Conservation (phyloP, 1,139 yeast genomes). For the Saccharomyces hybrid region DNA sequence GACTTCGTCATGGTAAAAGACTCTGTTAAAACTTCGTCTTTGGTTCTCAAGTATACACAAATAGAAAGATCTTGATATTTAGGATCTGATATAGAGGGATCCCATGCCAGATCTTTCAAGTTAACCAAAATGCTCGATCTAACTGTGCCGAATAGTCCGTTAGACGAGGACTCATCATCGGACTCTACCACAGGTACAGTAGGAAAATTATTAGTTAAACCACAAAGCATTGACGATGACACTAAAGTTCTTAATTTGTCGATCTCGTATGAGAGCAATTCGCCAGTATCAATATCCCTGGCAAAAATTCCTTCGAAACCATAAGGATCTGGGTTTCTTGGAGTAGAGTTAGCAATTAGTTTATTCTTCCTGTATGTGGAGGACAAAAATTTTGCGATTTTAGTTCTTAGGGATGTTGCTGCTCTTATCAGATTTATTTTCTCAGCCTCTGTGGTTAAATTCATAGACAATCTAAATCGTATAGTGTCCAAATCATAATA, state of each 20-base stretch:
- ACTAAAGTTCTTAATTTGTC: slow-evolving; percentile 54
- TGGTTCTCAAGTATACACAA: slow-evolving; percentile 62
- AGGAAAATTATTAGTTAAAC: slow-evolving; percentile 70
- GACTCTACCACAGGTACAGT: slow-evolving; percentile 35
- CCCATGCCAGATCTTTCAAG: slow-evolving; percentile 62
- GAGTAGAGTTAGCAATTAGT: slow-evolving; percentile 22
- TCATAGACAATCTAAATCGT: slow-evolving; percentile 50
- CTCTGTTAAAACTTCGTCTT: slow-evolving; percentile 63
- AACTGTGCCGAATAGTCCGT: slow-evolving; percentile 42
- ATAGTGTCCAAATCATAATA: slow-evolving; percentile 58
- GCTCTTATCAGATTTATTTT: slow-evolving; percentile 46
- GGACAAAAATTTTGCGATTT: slow-evolving; percentile 59
- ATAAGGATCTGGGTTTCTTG: slow-evolving; percentile 57
- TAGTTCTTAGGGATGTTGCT: slow-evolving; percentile 53
- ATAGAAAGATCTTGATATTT: slow-evolving; percentile 66
- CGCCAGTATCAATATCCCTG: slow-evolving; percentile 57
- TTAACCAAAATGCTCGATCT: slow-evolving; percentile 73
- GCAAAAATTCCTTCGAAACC: slow-evolving; percentile 70
- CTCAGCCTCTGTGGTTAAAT: slow-evolving; percentile 56
- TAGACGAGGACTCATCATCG: slow-evolving; percentile 39
- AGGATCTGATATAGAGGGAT: slow-evolving; percentile 52
- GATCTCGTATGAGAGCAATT: slow-evolving; percentile 42
- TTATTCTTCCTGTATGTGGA: slow-evolving; percentile 34
- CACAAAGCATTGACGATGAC: slow-evolving; percentile 59
- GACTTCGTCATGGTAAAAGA: slow-evolving; percentile 35